These are phyloP conservation scores for Beauveria medogensis DNA, from an alignment of 2,329 filamentous ascomycete species.

Conservation along the genomic window DNA sequence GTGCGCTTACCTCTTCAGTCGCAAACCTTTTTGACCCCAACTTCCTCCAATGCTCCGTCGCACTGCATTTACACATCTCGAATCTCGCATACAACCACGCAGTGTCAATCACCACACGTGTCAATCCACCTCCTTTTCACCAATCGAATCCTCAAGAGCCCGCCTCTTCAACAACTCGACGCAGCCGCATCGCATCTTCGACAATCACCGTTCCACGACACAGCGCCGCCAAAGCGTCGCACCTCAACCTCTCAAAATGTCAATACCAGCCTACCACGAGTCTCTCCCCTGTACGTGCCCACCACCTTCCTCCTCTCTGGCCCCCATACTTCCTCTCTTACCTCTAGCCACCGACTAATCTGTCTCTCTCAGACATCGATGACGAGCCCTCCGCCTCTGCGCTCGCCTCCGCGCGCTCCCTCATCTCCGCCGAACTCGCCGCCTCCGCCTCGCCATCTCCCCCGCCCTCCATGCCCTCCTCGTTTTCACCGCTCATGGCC, in stretches of 20 bases:
- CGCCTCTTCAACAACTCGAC: not conserved
- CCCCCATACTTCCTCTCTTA: too few relatives aligned
- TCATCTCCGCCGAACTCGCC: slow-evolving; percentile 60
- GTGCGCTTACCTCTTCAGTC: not conserved
- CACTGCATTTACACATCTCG: not conserved
- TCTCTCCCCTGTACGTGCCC: slow-evolving; percentile 64
- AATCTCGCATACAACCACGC: not conserved
- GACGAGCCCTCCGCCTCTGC: slow-evolving; percentile 54
- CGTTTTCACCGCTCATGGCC: slow-evolving; percentile 57
- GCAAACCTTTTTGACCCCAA: not conserved
- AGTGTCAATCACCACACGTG: not conserved
- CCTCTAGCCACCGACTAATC: slow-evolving; percentile 11
- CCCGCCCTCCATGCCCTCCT: slow-evolving; percentile 47
- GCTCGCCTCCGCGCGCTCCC: slow-evolving; percentile 57
- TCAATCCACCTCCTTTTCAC: not conserved
- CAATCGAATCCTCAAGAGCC: not conserved
- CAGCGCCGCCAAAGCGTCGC: not conserved
- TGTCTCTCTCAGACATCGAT: slow-evolving; percentile 63
- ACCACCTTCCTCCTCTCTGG: not conserved
- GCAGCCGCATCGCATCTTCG: not conserved
- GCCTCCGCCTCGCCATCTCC: slow-evolving; percentile 57
- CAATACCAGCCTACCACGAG: slow-evolving; percentile 51
- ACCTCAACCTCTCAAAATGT: slow-evolving; percentile 14
- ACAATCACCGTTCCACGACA: not conserved
- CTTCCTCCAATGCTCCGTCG: not conserved